Percentiles rank a stretch among this genome's conserved stretches.
Evolutionary conservation across 2,329 filamentous ascomycete genomes (phyloP).

Genomic region (Cadophora sp.): DNA sequence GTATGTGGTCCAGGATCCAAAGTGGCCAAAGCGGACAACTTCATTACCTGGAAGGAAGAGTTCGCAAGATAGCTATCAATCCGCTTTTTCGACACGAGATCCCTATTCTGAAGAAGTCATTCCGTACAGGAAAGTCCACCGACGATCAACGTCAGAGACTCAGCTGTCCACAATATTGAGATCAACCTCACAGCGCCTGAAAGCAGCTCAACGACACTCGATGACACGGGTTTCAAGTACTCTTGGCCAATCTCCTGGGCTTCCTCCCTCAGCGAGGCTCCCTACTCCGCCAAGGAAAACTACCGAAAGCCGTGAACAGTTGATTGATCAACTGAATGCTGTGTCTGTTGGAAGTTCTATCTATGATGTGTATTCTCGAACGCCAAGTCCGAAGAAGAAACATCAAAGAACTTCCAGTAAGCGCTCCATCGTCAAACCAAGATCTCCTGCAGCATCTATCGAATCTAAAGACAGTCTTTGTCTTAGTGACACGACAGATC

Average conservation of each 20-base stretch:
- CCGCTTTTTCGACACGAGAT: constrained; percentile 11
- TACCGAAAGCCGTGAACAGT: constrained; percentile 33
- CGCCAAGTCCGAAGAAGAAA: constrained; percentile 33
- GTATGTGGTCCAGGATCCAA: constrained; percentile 36
- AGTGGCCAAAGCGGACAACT: constrained; percentile 27
- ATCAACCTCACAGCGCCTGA: constrained; percentile 40
- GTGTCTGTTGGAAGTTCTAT: constrained; percentile 33
- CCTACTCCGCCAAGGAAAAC: constrained; percentile 32
- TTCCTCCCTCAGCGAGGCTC: constrained; percentile 35
- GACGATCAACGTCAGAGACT: constrained; percentile 35
- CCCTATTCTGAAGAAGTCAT: not conserved
- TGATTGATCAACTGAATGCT: constrained; percentile 26
- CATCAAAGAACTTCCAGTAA: constrained; percentile 5
- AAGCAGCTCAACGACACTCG: constrained; percentile 29
- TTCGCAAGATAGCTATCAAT: constrained; percentile 8
- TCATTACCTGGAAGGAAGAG: constrained; percentile 13
- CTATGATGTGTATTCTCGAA: constrained; percentile 29
- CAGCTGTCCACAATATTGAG: constrained; percentile 38
- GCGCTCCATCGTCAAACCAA: constrained; percentile 5
- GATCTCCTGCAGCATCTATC: constrained; percentile 30
- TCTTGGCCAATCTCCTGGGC: constrained; percentile 31
- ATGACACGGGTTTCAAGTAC: constrained; percentile 36
- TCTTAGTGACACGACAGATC: constrained; percentile 29
- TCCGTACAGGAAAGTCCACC: constrained; percentile 17
- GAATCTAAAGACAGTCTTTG: constrained; percentile 39